Percentiles rank a stretch among this genome's conserved stretches.
Conservation (phyloP, 2,329 filamentous ascomycete genomes). For the Trichoderma gracile region DNA sequence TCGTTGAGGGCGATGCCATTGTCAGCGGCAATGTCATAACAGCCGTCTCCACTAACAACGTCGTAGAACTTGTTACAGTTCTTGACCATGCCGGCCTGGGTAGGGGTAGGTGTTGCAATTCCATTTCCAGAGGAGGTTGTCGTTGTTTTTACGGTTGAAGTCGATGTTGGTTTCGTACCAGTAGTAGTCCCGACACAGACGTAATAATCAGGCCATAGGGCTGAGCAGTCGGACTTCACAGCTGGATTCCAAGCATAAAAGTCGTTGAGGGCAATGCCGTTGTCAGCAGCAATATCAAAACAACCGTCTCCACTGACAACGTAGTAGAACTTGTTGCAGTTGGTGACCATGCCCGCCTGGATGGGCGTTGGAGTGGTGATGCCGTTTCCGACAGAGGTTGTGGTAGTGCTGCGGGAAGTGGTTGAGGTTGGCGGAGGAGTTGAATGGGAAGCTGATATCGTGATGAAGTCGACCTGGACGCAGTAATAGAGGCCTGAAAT, state of each 20-base stretch:
- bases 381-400: not conserved
- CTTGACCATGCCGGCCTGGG: not conserved
- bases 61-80: not conserved
- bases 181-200: too few relatives aligned
- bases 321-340: not conserved
- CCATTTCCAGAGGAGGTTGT: not conserved
- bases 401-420: not conserved
- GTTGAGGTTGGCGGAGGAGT: not conserved
- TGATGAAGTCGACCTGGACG: not conserved
- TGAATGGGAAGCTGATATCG: not conserved
- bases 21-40: too few relatives aligned
- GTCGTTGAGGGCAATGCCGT: too few relatives aligned
- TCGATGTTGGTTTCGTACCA: not conserved
- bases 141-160: not conserved
- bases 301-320: too few relatives aligned
- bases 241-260: too few relatives aligned
- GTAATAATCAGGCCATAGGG: too few relatives aligned
- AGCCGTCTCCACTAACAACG: too few relatives aligned
- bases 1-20: too few relatives aligned
- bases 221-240: too few relatives aligned
- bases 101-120: not conserved
- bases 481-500: not conserved
- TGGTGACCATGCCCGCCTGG: not conserved
- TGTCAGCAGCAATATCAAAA: too few relatives aligned
- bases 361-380: conserved; percentile 3